Evolutionary conservation across 768 basidiomycete species (phyloP).

Genomic region (Boletus bicolor): DNA sequence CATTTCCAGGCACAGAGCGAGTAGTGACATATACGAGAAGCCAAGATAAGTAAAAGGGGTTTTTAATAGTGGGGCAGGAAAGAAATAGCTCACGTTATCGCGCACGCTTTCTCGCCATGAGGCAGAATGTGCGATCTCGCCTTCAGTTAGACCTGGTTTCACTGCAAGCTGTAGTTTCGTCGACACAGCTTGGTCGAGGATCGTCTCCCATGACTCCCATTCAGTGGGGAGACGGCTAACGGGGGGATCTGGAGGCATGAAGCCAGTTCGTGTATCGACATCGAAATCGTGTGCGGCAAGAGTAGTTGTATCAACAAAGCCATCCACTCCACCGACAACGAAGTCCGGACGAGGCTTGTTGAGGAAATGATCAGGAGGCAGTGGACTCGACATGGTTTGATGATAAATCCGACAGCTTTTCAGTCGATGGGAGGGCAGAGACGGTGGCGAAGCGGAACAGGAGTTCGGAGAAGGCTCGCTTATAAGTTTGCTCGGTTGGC

Average conservation of each 20-base stretch:
- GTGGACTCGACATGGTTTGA: conserved; percentile 9
- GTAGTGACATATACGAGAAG: background rate
- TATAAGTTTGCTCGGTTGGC: background rate
- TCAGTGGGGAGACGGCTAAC: conserved; percentile 52
- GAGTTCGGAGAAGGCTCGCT: background rate
- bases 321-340: conserved; percentile 20
- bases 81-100: conserved; percentile 37
- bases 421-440: too few relatives aligned
- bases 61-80: background rate
- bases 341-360: conserved; percentile 34
- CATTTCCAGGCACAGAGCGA: background rate
- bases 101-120: conserved; percentile 53
- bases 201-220: conserved; percentile 74
- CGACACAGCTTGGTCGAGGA: conserved; percentile 48
- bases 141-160: conserved; percentile 39
- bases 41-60: background rate
- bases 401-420: too few relatives aligned
- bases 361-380: conserved; percentile 33
- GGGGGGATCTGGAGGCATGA: conserved; percentile 82
- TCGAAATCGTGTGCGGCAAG: conserved; percentile 88
- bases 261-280: conserved; percentile 86
- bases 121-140: conserved; percentile 41
- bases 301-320: conserved; percentile 50
- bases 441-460: background rate
- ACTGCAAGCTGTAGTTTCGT: conserved; percentile 51